Conservation (phyloP, 1,139 yeast genomes). For the Magnusiomyces suaveolens region DNA sequence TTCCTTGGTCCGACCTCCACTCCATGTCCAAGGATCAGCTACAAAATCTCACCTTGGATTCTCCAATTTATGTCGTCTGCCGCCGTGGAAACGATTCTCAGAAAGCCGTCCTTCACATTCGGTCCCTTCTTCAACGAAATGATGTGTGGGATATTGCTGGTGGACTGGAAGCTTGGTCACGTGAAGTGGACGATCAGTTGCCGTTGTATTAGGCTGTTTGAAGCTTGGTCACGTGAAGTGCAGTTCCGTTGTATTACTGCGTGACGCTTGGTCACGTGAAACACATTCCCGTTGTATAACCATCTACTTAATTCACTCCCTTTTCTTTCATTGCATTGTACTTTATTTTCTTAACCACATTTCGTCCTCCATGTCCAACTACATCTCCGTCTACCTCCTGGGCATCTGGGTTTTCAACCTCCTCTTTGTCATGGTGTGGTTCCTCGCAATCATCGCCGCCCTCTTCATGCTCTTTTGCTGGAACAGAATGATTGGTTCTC, state of each 20-base stretch:
- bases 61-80: slow-evolving; percentile 48
- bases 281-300: too few species aligned
- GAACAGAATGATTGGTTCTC: slow-evolving; percentile 60
- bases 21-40: slow-evolving; percentile 2
- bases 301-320: background rate
- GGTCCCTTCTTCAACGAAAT: slow-evolving; percentile 40
- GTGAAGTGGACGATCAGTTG: slow-evolving; percentile 46
- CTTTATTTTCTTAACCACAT: too few species aligned
- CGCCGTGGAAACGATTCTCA: slow-evolving; percentile 90
- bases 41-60: background rate
- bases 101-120: slow-evolving; percentile 52
- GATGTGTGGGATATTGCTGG: slow-evolving; percentile 62
- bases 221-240: too few species aligned
- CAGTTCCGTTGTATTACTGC: too few species aligned
- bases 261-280: too few species aligned
- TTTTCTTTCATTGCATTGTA: background rate
- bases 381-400: slow-evolving; percentile 11
- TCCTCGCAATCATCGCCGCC: slow-evolving; percentile 52
- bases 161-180: slow-evolving; percentile 67
- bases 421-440: slow-evolving; percentile 82
- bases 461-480: slow-evolving; percentile 65
- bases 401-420: slow-evolving; percentile 46
- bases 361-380: too few species aligned
- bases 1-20: slow-evolving; percentile 37
- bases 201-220: slow-evolving; percentile 51